These are phyloP conservation scores for Avena eriantha DNA, from an alignment of 176 grass and related monocot species.

Conservation along the genomic window DNA sequence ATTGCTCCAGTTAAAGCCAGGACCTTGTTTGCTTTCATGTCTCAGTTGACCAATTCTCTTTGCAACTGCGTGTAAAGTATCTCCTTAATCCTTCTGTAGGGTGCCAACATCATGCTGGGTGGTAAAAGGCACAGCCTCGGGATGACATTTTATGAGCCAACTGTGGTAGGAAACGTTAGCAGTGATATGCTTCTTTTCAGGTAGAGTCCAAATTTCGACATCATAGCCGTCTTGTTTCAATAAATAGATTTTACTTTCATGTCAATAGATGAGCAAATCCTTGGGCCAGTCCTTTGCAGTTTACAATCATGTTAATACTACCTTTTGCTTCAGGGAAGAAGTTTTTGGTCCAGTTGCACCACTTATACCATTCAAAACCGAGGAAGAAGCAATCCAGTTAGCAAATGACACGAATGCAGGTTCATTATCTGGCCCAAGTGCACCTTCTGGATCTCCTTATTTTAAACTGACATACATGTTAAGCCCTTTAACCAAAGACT, in stretches of 20 bases:
- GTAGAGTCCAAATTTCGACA: conserved; percentile 50
- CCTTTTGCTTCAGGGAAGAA: conserved; percentile 77
- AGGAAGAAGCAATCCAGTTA: conserved; percentile 87
- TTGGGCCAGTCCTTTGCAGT: conserved; percentile 25
- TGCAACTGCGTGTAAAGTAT: conserved; percentile 32
- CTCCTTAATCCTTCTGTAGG: conserved; percentile 53
- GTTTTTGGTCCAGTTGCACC: conserved; percentile 98
- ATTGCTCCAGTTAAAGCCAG: not conserved
- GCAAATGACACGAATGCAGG: conserved; percentile 96
- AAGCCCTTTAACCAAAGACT: not conserved
- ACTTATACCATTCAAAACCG: conserved; percentile 95
- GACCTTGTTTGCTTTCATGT: conserved; percentile 8
- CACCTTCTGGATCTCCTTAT: not conserved
- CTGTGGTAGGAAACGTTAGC: conserved; percentile 82
- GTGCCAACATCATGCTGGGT: conserved; percentile 83
- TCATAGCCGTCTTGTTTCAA: conserved; percentile 13
- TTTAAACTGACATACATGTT: not conserved
- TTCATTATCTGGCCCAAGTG: conserved; percentile 28
- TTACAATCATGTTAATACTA: conserved; percentile 20
- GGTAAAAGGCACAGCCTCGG: conserved; percentile 94
- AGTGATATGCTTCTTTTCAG: conserved; percentile 89
- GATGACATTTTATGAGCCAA: conserved; percentile 96
- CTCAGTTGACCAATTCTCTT: not conserved
- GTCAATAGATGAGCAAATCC: conserved; percentile 18
- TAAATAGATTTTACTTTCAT: conserved; percentile 42